phyloP scores from a whole-genome alignment of 352 stramenopile species.

The Elongisporangium senticosum region DNA sequence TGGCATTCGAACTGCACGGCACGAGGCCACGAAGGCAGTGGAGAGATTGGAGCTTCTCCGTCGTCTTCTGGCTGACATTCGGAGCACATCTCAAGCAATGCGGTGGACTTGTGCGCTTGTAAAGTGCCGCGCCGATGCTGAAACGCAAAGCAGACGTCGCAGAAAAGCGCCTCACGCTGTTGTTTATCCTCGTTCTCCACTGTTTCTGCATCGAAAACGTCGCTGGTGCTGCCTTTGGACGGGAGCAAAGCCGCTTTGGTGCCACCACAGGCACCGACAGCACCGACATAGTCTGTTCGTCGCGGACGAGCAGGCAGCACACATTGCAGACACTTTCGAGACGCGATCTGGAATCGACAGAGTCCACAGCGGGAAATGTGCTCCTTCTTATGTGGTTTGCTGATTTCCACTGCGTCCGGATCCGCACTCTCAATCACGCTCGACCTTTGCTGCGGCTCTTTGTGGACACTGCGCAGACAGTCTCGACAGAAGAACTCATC shows the following conservation, averaged over 20 bases:
- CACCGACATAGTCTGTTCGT: background rate
- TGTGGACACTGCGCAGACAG: conserved; percentile 40
- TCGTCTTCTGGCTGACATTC: conserved; percentile 23
- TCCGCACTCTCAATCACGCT: background rate
- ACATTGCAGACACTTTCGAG: conserved; percentile 40
- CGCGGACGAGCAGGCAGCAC: conserved; percentile 1
- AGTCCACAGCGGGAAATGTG: conserved; percentile 38
- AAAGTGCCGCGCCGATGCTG: conserved; percentile 39
- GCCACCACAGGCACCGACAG: background rate
- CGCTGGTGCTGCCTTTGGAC: background rate
- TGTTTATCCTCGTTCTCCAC: conserved; percentile 1
- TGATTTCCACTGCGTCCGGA: background rate
- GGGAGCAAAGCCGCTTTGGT: background rate
- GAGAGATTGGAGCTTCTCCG: conserved; percentile 2
- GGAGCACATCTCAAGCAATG: conserved; percentile 40
- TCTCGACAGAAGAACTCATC: conserved; percentile 46
- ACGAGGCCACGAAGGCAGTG: conserved; percentile 4
- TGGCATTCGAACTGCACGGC: conserved; percentile 49
- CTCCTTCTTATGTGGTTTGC: conserved; percentile 28
- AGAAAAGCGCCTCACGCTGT: conserved; percentile 36
- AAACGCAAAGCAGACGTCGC: conserved; percentile 62
- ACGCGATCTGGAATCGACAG: conserved; percentile 62
- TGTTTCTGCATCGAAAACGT: conserved; percentile 1
- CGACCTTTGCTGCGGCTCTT: conserved; percentile 17
- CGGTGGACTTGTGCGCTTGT: conserved; percentile 27